Conservation (phyloP, 805 yeast genomes). For the Ogataea thermomethanolica region DNA sequence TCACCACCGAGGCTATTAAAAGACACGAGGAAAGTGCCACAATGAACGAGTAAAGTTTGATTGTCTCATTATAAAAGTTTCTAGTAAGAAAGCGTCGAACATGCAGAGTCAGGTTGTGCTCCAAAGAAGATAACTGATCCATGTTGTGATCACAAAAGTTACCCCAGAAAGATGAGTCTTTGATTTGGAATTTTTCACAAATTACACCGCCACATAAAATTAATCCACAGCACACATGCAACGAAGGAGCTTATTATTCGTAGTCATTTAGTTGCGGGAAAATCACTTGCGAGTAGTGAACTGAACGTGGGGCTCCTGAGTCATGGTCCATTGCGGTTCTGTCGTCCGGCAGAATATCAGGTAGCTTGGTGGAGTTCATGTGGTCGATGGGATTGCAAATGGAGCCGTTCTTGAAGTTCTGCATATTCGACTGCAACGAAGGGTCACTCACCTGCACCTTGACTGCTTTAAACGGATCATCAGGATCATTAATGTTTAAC, state of each 20-base stretch:
- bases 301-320: constrained; percentile 10
- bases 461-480: constrained; percentile 20
- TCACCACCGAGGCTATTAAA: constrained; percentile 75
- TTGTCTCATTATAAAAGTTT: constrained; percentile 39
- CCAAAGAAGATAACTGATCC: constrained; percentile 31
- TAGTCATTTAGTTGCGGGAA: constrained; percentile 14
- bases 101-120: constrained; percentile 40
- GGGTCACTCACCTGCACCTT: constrained; percentile 28
- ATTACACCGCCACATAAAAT: too few species aligned
- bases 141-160: constrained; percentile 3
- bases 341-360: constrained; percentile 4
- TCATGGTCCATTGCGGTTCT: not conserved
- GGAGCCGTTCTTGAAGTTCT: constrained; percentile 21
- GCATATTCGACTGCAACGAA: constrained; percentile 14
- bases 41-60: constrained; percentile 50
- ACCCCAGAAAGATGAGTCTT: constrained; percentile 2
- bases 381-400: constrained; percentile 8
- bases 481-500: constrained; percentile 2
- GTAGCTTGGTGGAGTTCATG: constrained; percentile 5
- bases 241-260: not conserved
- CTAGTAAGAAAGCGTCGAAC: constrained; percentile 41
- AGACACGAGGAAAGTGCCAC: constrained; percentile 63
- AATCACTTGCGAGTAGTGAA: constrained; percentile 22
- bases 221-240: too few species aligned
- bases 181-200: not conserved